Evolutionary conservation across 23 red algal species (phyloP), one percentile per base, ranked within the genome.

Genomic region (Cyanidioschyzon merolae): DNA sequence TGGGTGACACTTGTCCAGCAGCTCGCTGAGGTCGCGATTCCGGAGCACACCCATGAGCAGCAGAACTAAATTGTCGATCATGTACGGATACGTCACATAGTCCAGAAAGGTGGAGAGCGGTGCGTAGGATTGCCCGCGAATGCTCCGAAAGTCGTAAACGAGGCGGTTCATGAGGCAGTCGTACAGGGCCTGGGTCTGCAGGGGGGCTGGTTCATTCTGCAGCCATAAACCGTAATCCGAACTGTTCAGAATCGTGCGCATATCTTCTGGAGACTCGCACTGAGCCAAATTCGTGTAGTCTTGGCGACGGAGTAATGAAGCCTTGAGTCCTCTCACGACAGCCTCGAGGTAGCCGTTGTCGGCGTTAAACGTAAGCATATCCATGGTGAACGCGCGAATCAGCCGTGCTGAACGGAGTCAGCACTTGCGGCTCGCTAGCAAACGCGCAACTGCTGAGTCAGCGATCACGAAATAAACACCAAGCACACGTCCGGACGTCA

Each of bases 41-140:
- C 90, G 84, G 35, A 96, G 36, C 0, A 88, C 90, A 1, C 92
- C 92, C 31, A 88, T 96, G 76, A 96, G 88, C 40, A 96, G 83
- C 27, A 96, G 74, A 27, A 96, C 87, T 30, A 96, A 68, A 67
- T 96, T 96, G 83, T 96, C 92, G 74, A 96, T 96, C 92, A 96
- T 96, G 82, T 96, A 96, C 0, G 92, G 92, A 78, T 96, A 96
- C 40, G 87, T 90, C 21, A 96, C 58, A 38, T 96, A 96, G 84
- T 96, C 92, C 31, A 96, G 38, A 50, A 96, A 96, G 1, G 80
- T 96, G 0, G 76, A 77, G 29, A 96, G 76, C 2, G 92, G 92
- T 58, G 90, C 84, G 26, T 79, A 76, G 41, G 88, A 85, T 41
- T 90, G 87, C 0, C 79, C 18, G 68, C 88, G 88, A 68, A 96